Evolutionary conservation across 306 rosid species (phyloP).

Genomic region (Dalbergia oliveri): DNA sequence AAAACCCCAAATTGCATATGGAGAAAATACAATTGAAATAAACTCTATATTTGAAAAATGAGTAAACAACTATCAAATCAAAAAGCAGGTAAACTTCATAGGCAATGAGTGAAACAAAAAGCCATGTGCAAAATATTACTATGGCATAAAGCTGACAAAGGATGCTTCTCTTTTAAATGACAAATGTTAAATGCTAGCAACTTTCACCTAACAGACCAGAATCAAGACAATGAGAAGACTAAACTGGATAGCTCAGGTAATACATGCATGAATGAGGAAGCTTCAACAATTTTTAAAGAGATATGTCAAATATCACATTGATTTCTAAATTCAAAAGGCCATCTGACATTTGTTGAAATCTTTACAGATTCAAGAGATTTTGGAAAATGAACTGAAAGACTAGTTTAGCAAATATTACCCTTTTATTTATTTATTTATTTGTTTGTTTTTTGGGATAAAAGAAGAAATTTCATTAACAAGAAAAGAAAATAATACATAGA

Average conservation of each 20-base stretch:
- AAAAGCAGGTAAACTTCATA: conserved; percentile 9
- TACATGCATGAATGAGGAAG: conserved; percentile 24
- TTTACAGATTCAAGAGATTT: conserved; percentile 3
- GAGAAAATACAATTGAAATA: conserved; percentile 28
- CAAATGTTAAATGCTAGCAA: conserved; percentile 1
- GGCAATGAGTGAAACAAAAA: background rate
- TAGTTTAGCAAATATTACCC: conserved; percentile 23
- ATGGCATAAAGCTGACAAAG: background rate
- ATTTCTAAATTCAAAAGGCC: conserved; percentile 1
- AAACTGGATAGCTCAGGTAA: conserved; percentile 34
- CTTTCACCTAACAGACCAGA: conserved; percentile 9
- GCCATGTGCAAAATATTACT: conserved; percentile 18
- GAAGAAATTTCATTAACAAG: too few relatives aligned
- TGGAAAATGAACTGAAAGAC: conserved; percentile 24
- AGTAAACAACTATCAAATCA: conserved; percentile 1
- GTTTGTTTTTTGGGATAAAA: too few relatives aligned
- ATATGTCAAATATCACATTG: conserved; percentile 4
- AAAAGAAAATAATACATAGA: too few relatives aligned
- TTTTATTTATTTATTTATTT: background rate
- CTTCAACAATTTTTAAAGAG: conserved; percentile 3
- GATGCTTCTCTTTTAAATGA: background rate
- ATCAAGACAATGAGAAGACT: background rate
- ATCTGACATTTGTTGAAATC: background rate
- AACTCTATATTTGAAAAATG: background rate
- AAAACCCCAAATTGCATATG: conserved; percentile 20